Evolutionary conservation across 2,329 filamentous ascomycete species (phyloP).

Genomic region (Trichoderma sp.): DNA sequence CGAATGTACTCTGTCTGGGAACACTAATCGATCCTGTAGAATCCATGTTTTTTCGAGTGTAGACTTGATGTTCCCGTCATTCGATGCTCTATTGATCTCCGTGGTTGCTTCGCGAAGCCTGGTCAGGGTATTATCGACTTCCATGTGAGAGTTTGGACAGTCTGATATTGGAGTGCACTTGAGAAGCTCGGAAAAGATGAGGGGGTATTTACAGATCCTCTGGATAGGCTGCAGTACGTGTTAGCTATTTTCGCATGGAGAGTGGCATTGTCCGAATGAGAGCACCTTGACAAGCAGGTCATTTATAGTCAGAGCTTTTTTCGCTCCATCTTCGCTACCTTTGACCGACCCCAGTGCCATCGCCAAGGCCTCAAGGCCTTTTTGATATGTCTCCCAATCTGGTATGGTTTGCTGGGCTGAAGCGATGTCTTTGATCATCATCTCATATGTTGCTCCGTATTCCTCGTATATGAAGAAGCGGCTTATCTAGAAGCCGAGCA

Average conservation of each 20-base stretch:
- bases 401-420: slow-evolving; percentile 65
- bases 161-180: slow-evolving; percentile 81
- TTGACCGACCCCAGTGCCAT: slow-evolving; percentile 71
- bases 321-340: slow-evolving; percentile 58
- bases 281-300: slow-evolving; percentile 86
- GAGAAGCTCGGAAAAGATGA: slow-evolving; percentile 80
- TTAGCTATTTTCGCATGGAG: background rate
- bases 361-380: slow-evolving; percentile 79
- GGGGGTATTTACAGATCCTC: slow-evolving; percentile 83
- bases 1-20: slow-evolving; percentile 64
- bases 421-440: slow-evolving; percentile 76
- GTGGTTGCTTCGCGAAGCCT: slow-evolving; percentile 71
- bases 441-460: slow-evolving; percentile 85
- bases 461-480: slow-evolving; percentile 87
- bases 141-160: slow-evolving; percentile 77
- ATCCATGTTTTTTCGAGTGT: slow-evolving; percentile 80
- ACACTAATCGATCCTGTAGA: slow-evolving; percentile 76
- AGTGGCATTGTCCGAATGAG: background rate
- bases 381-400: slow-evolving; percentile 77
- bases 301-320: slow-evolving; percentile 75
- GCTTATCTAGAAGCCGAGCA: slow-evolving; percentile 57
- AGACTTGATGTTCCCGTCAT: slow-evolving; percentile 67
- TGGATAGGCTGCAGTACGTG: slow-evolving; percentile 72
- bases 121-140: slow-evolving; percentile 71
- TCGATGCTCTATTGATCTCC: slow-evolving; percentile 81